phyloP scores from a whole-genome alignment of 2,329 filamentous ascomycete genomes.

The Nannizziopsis barbatae region DNA sequence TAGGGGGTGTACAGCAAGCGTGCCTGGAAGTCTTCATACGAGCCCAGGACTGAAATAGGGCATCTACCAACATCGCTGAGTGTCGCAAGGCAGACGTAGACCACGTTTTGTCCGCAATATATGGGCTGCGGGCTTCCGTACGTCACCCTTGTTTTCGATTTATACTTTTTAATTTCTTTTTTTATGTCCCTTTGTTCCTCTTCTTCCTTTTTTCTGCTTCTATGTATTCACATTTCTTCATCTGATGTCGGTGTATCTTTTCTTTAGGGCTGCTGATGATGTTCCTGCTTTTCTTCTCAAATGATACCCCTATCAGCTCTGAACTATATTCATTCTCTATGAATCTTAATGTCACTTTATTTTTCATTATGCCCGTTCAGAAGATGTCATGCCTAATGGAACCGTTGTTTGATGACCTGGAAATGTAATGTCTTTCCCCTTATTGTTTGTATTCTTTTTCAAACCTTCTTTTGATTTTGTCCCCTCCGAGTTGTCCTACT shows the following conservation, averaged over 20 bases:
- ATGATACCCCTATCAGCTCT: constrained; percentile 7
- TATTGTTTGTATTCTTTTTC: too few relatives aligned
- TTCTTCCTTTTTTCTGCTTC: not conserved
- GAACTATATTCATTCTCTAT: constrained; percentile 4
- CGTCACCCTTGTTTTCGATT: constrained; percentile 1
- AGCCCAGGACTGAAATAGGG: not conserved
- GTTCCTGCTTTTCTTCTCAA: not conserved
- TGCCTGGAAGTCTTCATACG: not conserved
- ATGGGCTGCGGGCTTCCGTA: constrained; percentile 1
- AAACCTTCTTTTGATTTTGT: too few relatives aligned
- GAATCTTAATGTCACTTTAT: not conserved
- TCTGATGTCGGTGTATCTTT: constrained; percentile 5
- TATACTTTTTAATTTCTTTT: not conserved
- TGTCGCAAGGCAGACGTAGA: constrained; percentile 1
- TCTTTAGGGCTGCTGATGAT: constrained; percentile 5
- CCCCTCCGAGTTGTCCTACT: too few relatives aligned
- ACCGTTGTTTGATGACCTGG: constrained; percentile 1
- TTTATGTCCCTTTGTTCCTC: not conserved
- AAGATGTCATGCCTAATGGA: not conserved
- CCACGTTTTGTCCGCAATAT: constrained; percentile 4
- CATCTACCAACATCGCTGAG: not conserved
- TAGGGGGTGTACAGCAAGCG: not conserved
- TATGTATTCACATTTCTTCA: not conserved
- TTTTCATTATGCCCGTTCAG: not conserved
- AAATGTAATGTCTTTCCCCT: too few relatives aligned